A percentile compares a stretch with the other conserved stretches of the same genome.
Evolutionary conservation across 2,329 filamentous ascomycete species (phyloP).

Genomic region (Cordyceps cateniannulata): DNA sequence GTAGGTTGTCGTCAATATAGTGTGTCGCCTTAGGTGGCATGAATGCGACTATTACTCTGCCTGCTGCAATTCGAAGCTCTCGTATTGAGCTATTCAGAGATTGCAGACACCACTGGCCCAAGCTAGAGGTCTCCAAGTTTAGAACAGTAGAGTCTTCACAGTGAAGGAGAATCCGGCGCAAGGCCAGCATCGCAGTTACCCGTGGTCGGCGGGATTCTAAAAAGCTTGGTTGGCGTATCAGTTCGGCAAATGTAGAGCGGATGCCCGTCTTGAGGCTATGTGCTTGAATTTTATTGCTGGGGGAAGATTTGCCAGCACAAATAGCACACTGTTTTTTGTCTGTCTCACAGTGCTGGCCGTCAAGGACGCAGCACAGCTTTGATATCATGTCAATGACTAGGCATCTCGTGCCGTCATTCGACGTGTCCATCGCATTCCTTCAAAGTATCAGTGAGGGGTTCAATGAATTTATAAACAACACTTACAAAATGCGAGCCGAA

Average conservation of each 20-base stretch:
- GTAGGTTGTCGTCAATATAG: slow-evolving; percentile 19
- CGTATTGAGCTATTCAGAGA: slow-evolving; percentile 77
- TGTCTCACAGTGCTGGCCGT: neutral
- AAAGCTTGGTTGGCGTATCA: slow-evolving; percentile 41
- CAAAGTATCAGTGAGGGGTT: neutral
- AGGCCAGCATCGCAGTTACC: slow-evolving; percentile 63
- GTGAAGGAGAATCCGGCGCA: slow-evolving; percentile 66
- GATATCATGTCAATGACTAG: slow-evolving; percentile 10
- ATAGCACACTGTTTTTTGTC: neutral
- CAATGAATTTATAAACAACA: neutral
- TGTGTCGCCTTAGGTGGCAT: slow-evolving; percentile 32
- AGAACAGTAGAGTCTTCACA: slow-evolving; percentile 52
- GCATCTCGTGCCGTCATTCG: slow-evolving; percentile 2
- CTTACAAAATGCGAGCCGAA: neutral
- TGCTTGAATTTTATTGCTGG: neutral
- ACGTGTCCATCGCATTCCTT: neutral
- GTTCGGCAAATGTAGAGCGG: slow-evolving; percentile 37
- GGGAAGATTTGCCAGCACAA: neutral
- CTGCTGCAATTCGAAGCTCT: slow-evolving; percentile 77
- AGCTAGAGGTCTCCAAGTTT: slow-evolving; percentile 57
- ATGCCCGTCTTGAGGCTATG: slow-evolving; percentile 28
- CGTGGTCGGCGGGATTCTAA: slow-evolving; percentile 52
- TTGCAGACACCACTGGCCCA: slow-evolving; percentile 76
- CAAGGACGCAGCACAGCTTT: neutral
- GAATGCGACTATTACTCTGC: slow-evolving; percentile 61